Evolutionary conservation across 768 basidiomycete species (phyloP).

Genomic region (Tephrocybe rancida): DNA sequence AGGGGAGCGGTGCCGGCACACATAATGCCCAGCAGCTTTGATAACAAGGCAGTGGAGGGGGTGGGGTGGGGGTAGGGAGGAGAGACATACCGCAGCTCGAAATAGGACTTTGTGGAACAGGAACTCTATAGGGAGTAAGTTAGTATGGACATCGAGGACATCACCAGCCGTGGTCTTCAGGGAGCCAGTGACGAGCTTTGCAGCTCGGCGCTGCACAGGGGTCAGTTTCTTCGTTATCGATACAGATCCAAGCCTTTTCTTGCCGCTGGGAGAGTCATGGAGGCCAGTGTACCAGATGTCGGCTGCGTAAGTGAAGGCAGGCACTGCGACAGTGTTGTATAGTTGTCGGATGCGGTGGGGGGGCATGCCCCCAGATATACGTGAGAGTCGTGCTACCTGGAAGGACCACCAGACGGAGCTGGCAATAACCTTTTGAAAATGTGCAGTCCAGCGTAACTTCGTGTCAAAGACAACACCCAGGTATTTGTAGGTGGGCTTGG

Average conservation of each 20-base stretch:
- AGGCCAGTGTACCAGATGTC: constrained; percentile 7
- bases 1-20: neutral
- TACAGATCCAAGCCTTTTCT: neutral
- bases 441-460: constrained; percentile 10
- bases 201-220: too few species aligned
- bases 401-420: too few species aligned
- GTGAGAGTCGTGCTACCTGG: too few species aligned
- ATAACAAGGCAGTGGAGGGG: neutral
- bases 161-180: too few species aligned
- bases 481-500: neutral
- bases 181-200: too few species aligned
- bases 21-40: too few species aligned
- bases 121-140: constrained; percentile 1
- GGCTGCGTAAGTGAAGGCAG: constrained; percentile 2
- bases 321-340: neutral
- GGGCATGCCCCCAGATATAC: too few species aligned
- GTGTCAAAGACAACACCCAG: constrained; percentile 1
- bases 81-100: neutral
- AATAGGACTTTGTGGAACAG: neutral
- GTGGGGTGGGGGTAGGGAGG: neutral
- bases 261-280: neutral
- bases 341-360: too few species aligned
- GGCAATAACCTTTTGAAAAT: constrained; percentile 6
- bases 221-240: too few species aligned
- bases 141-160: neutral